Base-by-base conservation (phyloP, 805 yeast species). In the Saccharomycopsis synnaedendra region DNA sequence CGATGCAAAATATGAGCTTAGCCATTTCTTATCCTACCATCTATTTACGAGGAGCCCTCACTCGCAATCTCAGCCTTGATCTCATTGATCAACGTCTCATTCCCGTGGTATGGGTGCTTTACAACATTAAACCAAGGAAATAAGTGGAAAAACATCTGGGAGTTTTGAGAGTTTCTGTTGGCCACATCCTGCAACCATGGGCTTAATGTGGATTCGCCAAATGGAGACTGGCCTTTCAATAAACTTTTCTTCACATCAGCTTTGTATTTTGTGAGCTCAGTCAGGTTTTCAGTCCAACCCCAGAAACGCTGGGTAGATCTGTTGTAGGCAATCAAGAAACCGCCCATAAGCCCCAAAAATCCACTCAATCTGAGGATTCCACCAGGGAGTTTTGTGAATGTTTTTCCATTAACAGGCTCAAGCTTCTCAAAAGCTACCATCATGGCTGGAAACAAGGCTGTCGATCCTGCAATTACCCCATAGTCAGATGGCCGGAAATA, bases 71-170 rank as follows among this genome's bases (percentile, higher is more conserved):
- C 54, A 5, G 54, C 52, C 32, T 44, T 49, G 35, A 82, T 58
- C 70, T 78, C 58, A 71, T 70, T 51, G 82, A 68, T 58, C 19
- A 51, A 45, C 32, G 43, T 38, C 19, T 80, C 82, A 50, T 84
- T 78, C 30, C 90, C 93, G 64, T 85, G 95, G 67, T 78, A 80
- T 56, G 85, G 87, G 64, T 85, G 95, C 61, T 78, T 67, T 42
- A 79, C 87, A 53, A 83, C 68, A 66, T 86, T 86, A 70, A 86
- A 85, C 86, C 87, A 80, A 29, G 95, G 95, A 57, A 85, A 63
- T 52, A 83, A 60, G 48, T 78, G 74, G 56, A 80, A 60, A 47
- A 71, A 66, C 49, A 76, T 63, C 58, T 76, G 78, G 5, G 94
- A 77, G 60, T 78, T 78, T 56, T 80, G 82, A 29, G 93, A 81